phyloP scores from a whole-genome alignment of 345 rosid genomes.

The sweet orange (Citrus sinensis) region DNA sequence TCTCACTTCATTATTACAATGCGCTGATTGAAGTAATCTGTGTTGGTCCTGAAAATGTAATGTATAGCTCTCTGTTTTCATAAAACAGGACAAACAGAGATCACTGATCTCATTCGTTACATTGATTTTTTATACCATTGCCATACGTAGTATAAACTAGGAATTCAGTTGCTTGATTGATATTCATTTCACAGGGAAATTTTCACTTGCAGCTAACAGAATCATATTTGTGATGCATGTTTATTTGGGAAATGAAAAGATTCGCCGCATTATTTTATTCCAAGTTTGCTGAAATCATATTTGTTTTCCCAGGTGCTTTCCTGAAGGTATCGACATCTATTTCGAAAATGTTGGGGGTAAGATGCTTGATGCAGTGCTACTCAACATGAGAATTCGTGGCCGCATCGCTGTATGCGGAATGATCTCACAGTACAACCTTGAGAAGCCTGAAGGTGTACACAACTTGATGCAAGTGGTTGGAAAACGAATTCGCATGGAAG shows the following conservation, averaged over 20 bases:
- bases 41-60: not conserved
- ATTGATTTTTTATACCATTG: not conserved
- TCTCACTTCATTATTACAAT: not conserved
- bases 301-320: conserved; percentile 38
- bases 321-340: conserved; percentile 60
- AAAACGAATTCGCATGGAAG: conserved; percentile 40
- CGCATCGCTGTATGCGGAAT: conserved; percentile 50
- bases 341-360: conserved; percentile 67
- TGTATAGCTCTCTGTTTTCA: no score
- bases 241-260: not conserved
- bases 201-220: not conserved
- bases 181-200: not conserved
- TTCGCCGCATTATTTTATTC: not conserved
- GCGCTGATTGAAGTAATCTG: not conserved
- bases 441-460: conserved; percentile 24
- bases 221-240: no score
- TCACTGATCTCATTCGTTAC: not conserved
- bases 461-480: conserved; percentile 17
- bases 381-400: conserved; percentile 52
- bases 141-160: no score
- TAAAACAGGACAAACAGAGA: not conserved
- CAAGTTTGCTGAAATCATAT: not conserved
- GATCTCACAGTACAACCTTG: conserved; percentile 32
- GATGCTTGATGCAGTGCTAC: conserved; percentile 58
- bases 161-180: no score